Evolutionary conservation across 192 early-diverging fungal genomes (phyloP), one percentile per base, ranked within the genome.

Genomic region (Backusella morwellensis): DNA sequence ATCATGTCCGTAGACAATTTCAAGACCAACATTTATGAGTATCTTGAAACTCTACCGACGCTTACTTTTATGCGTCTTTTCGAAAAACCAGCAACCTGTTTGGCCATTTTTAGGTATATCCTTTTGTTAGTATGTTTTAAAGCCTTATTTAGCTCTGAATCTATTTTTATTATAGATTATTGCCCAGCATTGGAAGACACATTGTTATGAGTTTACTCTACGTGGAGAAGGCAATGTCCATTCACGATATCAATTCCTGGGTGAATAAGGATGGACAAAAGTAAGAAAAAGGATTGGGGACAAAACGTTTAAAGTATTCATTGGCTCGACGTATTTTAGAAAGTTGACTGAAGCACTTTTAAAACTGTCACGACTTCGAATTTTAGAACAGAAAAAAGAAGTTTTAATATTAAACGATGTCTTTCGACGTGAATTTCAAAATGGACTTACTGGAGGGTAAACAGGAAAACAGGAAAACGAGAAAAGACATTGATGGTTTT

Each of bases 121-220:
- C 36, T 69, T 35, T 54, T 38, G 11, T 63, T 1, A 23, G 1
- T 11, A 23, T n/a, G 21, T 38, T 19, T 6, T 14, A 35, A 50
- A 70, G 26, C 40, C 59, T 36, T 17, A 42, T 19, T 19, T 47
- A 32, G 35, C 14, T 12, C 44, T 23, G 69, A 50, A 47, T 29
- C 47, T 59, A 23, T 34, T 69, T 47, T 11, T 40, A 40, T 40
- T 40, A 56, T 59, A 84, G 82, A 69, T 89, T 99, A 2, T 87
- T 99, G 34, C 95, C 94, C 35, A 89, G 92, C 36, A 84, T 97
- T 4, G 93, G 93, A 38, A 94, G 94, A 78, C 96, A 97, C 68
- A 87, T 99, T 52, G 88, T 97, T 56, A 94, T 96, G 92, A 91
- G 95, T 6, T 88, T 97, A 78, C 82, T 99, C 21, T 97, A 96